Evolutionary conservation across 2,329 filamentous ascomycete species (phyloP).

Genomic region (Aspergillus ruber): DNA sequence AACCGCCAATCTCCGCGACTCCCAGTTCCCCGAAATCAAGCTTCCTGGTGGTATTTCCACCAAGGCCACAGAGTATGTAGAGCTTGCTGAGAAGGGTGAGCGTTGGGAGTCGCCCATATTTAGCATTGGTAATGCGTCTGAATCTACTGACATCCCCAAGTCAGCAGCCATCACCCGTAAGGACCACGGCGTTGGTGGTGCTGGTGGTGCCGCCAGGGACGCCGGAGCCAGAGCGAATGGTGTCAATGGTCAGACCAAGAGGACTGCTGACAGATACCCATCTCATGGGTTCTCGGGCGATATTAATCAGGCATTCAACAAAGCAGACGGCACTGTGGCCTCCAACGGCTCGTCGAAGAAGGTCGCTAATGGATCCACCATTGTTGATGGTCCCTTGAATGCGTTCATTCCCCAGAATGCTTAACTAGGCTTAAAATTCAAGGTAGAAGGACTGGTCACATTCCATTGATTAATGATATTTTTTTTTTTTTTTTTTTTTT

Average conservation of each 20-base stretch:
- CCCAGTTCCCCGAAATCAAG: slow-evolving; percentile 81
- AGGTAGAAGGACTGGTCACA: neutral
- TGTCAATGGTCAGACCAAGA: neutral
- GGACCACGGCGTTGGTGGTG: slow-evolving; percentile 42
- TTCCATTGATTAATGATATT: neutral
- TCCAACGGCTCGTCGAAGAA: neutral
- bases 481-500: neutral
- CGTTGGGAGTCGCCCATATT: slow-evolving; percentile 95
- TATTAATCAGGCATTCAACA: slow-evolving; percentile 26
- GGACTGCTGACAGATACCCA: slow-evolving; percentile 6
- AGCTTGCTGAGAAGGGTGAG: slow-evolving; percentile 79
- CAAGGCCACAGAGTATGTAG: slow-evolving; percentile 90
- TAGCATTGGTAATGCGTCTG: slow-evolving; percentile 69
- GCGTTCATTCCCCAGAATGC: slow-evolving; percentile 19
- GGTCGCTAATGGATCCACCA: slow-evolving; percentile 1
- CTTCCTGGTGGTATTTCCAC: slow-evolving; percentile 82
- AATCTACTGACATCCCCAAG: slow-evolving; percentile 64
- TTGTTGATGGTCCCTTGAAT: slow-evolving; percentile 7
- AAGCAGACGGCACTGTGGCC: slow-evolving; percentile 7
- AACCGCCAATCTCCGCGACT: slow-evolving; percentile 80
- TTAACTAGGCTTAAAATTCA: slow-evolving; percentile 2
- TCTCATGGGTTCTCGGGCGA: slow-evolving; percentile 26
- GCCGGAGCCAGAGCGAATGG: neutral
- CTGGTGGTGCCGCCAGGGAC: neutral
- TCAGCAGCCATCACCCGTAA: slow-evolving; percentile 52